Conservation (phyloP, 345 rosid species). For the Populus nigra region DNA sequence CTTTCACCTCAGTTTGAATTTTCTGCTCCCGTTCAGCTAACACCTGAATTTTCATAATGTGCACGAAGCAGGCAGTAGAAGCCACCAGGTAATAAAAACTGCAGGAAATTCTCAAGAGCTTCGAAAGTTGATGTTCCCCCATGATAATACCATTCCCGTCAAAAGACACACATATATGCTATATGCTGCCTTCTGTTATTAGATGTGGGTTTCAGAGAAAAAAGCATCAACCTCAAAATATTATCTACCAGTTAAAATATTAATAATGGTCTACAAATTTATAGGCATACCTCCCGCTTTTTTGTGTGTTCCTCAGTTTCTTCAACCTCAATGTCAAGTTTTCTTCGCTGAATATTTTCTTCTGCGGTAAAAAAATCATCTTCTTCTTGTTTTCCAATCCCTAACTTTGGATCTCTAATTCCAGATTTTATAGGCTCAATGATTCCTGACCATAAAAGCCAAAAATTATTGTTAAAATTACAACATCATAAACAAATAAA, state of each 20-base stretch:
- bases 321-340: conserved; percentile 84
- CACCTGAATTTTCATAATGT: conserved; percentile 99
- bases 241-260: conserved; percentile 23
- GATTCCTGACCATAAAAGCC: conserved; percentile 50
- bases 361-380: conserved; percentile 93
- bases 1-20: conserved; percentile 94
- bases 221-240: conserved; percentile 54
- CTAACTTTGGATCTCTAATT: conserved; percentile 85
- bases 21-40: conserved; percentile 98
- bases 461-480: neutral
- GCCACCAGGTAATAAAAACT: conserved; percentile 99
- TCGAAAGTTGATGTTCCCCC: conserved; percentile 74
- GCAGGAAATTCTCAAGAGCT: conserved; percentile 83
- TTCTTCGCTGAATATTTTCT: conserved; percentile 88
- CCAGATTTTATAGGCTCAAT: conserved; percentile 91
- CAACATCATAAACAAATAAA: neutral
- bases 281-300: conserved; percentile 91
- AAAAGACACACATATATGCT: conserved; percentile 70
- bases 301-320: conserved; percentile 83
- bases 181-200: conserved; percentile 81
- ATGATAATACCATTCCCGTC: conserved; percentile 68
- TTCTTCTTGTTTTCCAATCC: conserved; percentile 97
- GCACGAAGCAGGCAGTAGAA: conserved; percentile 99
- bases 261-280: conserved; percentile 22
- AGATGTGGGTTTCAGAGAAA: conserved; percentile 51